phyloP scores from a whole-genome alignment of 2,329 filamentous ascomycete species.

The Pseudogymnoascus sp. region DNA sequence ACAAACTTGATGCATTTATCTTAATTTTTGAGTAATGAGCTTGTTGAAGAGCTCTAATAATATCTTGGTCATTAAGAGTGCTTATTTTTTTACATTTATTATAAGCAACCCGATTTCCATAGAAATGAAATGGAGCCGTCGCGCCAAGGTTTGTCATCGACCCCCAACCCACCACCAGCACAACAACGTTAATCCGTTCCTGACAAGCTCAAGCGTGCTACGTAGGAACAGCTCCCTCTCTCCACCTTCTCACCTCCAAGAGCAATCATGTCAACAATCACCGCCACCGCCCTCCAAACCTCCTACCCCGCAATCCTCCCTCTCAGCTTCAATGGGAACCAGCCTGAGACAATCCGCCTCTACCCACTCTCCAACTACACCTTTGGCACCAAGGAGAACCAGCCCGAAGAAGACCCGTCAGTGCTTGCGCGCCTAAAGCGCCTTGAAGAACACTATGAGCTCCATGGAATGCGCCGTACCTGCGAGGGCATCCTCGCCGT shows the following conservation, averaged over 20 bases:
- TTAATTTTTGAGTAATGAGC: not conserved
- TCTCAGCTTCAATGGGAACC: conserved; percentile 78
- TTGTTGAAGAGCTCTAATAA: not conserved
- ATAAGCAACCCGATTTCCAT: not conserved
- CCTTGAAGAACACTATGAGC: conserved; percentile 88
- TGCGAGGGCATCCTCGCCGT: conserved; percentile 93
- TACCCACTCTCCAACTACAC: conserved; percentile 98
- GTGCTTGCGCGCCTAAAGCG: conserved; percentile 88
- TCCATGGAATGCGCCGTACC: conserved; percentile 92
- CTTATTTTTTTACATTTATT: not conserved
- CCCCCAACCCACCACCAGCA: not conserved
- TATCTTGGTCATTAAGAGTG: not conserved
- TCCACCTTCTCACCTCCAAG: conserved; percentile 10
- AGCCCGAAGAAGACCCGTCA: conserved; percentile 95
- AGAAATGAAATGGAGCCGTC: not conserved
- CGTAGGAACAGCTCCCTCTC: not conserved
- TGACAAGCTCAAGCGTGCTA: conserved; percentile 4
- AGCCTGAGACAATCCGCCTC: conserved; percentile 81
- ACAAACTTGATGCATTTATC: not conserved
- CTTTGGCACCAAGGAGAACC: conserved; percentile 95
- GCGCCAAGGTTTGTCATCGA: not conserved
- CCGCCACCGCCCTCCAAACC: conserved; percentile 68
- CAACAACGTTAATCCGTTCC: conserved; percentile 7
- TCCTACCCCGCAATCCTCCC: conserved; percentile 72
- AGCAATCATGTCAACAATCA: conserved; percentile 72